These are phyloP conservation scores for Xylariaceae sp. DNA, from an alignment of 2,329 filamentous ascomycete species.

Conservation along the genomic window DNA sequence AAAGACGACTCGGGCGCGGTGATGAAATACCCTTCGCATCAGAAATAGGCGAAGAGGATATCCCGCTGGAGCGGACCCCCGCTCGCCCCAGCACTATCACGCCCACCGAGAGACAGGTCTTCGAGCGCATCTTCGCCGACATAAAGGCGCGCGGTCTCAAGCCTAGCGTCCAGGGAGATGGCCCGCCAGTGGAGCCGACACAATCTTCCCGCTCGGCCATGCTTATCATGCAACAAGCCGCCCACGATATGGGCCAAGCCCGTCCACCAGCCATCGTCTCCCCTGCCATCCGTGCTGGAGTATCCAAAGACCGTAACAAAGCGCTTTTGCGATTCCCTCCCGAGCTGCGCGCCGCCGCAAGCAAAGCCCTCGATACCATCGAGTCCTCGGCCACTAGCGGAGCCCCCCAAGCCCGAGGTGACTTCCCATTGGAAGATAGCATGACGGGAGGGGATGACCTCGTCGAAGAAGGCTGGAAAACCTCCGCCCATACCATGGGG, in stretches of 20 bases:
- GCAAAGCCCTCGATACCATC: constrained; percentile 41
- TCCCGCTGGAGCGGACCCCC: constrained; percentile 27
- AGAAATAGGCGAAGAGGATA: constrained; percentile 36
- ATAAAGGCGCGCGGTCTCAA: constrained; percentile 49
- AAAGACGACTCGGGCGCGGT: constrained; percentile 25
- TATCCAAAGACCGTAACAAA: constrained; percentile 37
- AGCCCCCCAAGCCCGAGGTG: neutral
- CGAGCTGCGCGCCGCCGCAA: constrained; percentile 44
- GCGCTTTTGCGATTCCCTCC: constrained; percentile 46
- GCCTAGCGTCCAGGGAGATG: constrained; percentile 17
- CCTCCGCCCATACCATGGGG: constrained; percentile 23
- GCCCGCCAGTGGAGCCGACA: constrained; percentile 7
- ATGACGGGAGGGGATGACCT: constrained; percentile 1
- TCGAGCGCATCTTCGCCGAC: constrained; percentile 60
- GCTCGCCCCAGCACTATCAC: constrained; percentile 53
- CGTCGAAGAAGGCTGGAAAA: constrained; percentile 26
- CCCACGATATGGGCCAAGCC: constrained; percentile 26
- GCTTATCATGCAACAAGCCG: constrained; percentile 36
- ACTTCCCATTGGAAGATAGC: constrained; percentile 9
- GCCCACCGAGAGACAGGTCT: constrained; percentile 51
- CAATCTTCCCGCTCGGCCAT: constrained; percentile 26
- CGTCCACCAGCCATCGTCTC: constrained; percentile 20
- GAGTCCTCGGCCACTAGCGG: constrained; percentile 8
- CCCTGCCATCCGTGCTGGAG: constrained; percentile 24
- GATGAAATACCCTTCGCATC: constrained; percentile 58